These are phyloP conservation scores for Gastrolobium villosum DNA, from an alignment of 306 rosid genomes.

Conservation along the genomic window DNA sequence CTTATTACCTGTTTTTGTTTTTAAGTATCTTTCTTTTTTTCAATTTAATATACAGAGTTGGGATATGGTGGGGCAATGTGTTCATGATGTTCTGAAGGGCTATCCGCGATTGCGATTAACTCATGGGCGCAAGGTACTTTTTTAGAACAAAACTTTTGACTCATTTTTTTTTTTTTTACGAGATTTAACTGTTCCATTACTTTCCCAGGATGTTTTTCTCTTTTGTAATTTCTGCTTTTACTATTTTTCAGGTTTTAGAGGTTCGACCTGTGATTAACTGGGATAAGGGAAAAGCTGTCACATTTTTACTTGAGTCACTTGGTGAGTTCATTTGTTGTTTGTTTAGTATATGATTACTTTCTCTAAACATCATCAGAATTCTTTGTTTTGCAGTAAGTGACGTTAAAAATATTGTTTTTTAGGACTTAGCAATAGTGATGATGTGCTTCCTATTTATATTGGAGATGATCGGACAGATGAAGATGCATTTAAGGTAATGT, in stretches of 20 bases:
- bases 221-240: background rate
- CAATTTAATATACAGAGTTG: conserved; percentile 64
- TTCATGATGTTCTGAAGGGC: conserved; percentile 67
- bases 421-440: conserved; percentile 80
- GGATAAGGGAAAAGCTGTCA: conserved; percentile 98
- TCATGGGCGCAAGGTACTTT: conserved; percentile 91
- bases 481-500: conserved; percentile 90
- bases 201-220: background rate
- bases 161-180: background rate
- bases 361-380: conserved; percentile 5
- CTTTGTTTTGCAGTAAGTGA: conserved; percentile 45
- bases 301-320: conserved; percentile 92
- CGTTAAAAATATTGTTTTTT: conserved; percentile 43
- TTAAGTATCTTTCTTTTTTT: conserved; percentile 23
- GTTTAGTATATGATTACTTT: conserved; percentile 2
- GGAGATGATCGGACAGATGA: conserved; percentile 98
- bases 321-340: conserved; percentile 62
- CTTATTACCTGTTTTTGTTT: background rate
- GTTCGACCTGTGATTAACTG: conserved; percentile 91
- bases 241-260: conserved; percentile 82
- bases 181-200: background rate
- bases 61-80: conserved; percentile 73
- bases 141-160: conserved; percentile 25
- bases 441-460: conserved; percentile 91
- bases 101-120: conserved; percentile 79